Percentiles rank a stretch among this genome's conserved stretches.
phyloP scores from a whole-genome alignment of 139 green algal species.

The Micractinium conductrix region DNA sequence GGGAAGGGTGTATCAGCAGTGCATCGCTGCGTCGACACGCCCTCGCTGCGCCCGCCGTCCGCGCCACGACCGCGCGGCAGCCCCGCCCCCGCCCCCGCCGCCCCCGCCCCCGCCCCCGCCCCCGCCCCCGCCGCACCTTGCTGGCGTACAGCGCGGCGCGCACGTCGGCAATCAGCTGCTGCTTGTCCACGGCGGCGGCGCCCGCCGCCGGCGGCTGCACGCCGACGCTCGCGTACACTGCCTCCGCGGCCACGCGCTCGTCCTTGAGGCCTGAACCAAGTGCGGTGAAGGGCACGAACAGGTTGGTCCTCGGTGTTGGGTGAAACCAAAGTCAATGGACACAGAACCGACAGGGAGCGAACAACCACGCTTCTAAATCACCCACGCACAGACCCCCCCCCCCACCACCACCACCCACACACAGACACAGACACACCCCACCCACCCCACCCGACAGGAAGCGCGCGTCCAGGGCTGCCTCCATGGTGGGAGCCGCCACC shows the following conservation, averaged over 20 bases:
- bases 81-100: too few relatives aligned
- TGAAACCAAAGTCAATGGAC: too few relatives aligned
- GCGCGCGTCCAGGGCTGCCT: constrained; percentile 90
- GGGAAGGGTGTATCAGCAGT: background rate
- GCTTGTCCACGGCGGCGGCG: constrained; percentile 81
- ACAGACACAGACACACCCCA: background rate
- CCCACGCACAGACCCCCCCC: too few relatives aligned
- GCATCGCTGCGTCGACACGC: background rate
- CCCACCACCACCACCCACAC: too few relatives aligned
- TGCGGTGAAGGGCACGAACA: too few relatives aligned
- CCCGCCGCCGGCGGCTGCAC: constrained; percentile 36
- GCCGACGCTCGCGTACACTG: constrained; percentile 61
- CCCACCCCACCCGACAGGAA: constrained; percentile 73
- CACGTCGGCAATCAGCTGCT: constrained; percentile 89
- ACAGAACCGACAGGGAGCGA: too few relatives aligned
- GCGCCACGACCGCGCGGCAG: too few relatives aligned
- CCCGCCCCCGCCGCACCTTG: constrained; percentile 83
- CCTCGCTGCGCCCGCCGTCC: too few relatives aligned
- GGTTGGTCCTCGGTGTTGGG: too few relatives aligned
- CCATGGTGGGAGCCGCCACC: constrained; percentile 95
- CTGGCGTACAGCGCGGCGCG: constrained; percentile 85
- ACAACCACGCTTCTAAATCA: too few relatives aligned
- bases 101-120: too few relatives aligned
- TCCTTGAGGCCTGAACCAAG: constrained; percentile 86
- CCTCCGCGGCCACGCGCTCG: constrained; percentile 84